Evolutionary conservation across 2,329 filamentous ascomycete genomes (phyloP).

Genomic region (Neopestalotiopsis clavispora): DNA sequence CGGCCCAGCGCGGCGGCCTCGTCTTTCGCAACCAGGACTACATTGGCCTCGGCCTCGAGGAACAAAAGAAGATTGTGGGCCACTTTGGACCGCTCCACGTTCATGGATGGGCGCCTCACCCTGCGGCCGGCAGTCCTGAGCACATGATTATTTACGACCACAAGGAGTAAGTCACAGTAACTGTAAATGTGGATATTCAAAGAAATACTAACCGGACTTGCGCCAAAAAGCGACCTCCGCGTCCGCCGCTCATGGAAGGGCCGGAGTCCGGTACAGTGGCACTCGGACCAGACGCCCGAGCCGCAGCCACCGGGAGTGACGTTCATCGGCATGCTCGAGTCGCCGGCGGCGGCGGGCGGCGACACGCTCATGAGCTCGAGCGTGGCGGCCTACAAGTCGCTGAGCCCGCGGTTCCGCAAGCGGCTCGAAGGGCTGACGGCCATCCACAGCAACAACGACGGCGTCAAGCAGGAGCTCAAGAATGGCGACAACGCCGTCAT

Average conservation of each 20-base stretch:
- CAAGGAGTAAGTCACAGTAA: constrained; percentile 21
- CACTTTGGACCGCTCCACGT: constrained; percentile 28
- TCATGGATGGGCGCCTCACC: constrained; percentile 26
- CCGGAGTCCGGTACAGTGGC: constrained; percentile 29
- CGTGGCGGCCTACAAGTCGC: constrained; percentile 44
- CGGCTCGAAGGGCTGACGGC: constrained; percentile 69
- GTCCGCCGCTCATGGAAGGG: constrained; percentile 27
- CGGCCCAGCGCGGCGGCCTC: constrained; percentile 26
- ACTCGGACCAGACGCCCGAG: constrained; percentile 29
- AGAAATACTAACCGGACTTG: constrained; percentile 10
- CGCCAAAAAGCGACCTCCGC: constrained; percentile 19
- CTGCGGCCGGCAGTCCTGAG: constrained; percentile 24
- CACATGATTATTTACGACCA: constrained; percentile 31
- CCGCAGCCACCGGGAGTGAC: constrained; percentile 30
- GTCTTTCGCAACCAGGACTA: constrained; percentile 30
- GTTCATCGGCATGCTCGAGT: constrained; percentile 32
- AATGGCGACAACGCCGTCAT: constrained; percentile 58
- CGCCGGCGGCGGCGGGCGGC: constrained; percentile 28
- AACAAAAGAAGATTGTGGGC: constrained; percentile 27
- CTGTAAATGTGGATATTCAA: neutral
- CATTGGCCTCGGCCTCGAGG: constrained; percentile 27
- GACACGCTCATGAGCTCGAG: constrained; percentile 30
- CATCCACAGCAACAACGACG: constrained; percentile 67
- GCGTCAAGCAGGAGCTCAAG: constrained; percentile 31
- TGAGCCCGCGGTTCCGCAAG: constrained; percentile 68